These are phyloP conservation scores for Miscanthus lutarioriparius DNA, from an alignment of 176 grass and related monocot species.

Conservation along the genomic window DNA sequence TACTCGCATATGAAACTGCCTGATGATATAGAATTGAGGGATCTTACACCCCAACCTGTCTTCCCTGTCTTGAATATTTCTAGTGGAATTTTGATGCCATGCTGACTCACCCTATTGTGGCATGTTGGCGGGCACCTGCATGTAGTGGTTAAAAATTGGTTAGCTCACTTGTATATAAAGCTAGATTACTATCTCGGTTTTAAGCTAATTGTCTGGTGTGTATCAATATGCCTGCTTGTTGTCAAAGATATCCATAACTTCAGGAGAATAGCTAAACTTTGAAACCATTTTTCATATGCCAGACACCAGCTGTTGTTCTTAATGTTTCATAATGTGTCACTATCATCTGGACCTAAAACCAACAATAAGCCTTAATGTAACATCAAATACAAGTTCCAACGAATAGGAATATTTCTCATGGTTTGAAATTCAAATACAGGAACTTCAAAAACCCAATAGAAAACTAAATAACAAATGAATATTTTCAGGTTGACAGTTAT, in stretches of 20 bases:
- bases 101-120: slow-evolving; percentile 78
- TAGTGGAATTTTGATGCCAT: slow-evolving; percentile 64
- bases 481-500: neutral
- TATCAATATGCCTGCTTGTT: neutral
- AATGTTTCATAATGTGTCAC: neutral
- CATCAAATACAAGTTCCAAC: neutral
- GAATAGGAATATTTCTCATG: neutral
- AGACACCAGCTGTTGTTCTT: neutral
- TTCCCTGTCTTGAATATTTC: slow-evolving; percentile 68
- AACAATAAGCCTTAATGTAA: neutral
- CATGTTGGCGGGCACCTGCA: slow-evolving; percentile 69
- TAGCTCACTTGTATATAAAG: neutral
- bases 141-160: slow-evolving; percentile 3
- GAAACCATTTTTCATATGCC: neutral
- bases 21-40: slow-evolving; percentile 65
- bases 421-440: neutral
- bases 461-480: neutral
- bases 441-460: neutral
- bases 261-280: slow-evolving; percentile 2
- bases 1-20: slow-evolving; percentile 81
- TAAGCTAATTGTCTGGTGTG: neutral
- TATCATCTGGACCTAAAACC: neutral
- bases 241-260: neutral
- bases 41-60: slow-evolving; percentile 83
- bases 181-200: neutral